A percentile compares a stretch with the other conserved stretches of the same genome.
phyloP scores from a whole-genome alignment of 2,329 filamentous ascomycete species.

The Metarhizium brunneum region DNA sequence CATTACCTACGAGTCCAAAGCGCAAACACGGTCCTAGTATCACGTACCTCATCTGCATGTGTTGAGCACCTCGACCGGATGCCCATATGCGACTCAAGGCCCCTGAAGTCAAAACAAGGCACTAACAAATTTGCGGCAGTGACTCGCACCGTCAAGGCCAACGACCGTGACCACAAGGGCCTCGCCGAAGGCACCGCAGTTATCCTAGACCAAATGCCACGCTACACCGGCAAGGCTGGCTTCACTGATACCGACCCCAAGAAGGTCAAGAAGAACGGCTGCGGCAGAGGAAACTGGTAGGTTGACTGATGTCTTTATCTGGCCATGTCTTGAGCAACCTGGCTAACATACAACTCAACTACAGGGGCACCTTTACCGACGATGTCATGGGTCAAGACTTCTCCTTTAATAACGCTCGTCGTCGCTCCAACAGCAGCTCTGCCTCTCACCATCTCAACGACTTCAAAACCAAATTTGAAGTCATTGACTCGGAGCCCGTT shows the following conservation, averaged over 20 bases:
- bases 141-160: slow-evolving; percentile 96
- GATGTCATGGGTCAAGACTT: slow-evolving; percentile 80
- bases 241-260: slow-evolving; percentile 75
- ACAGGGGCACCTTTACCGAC: slow-evolving; percentile 73
- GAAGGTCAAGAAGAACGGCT: slow-evolving; percentile 95
- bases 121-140: slow-evolving; percentile 42
- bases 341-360: background rate
- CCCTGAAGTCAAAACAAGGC: background rate
- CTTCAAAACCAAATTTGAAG: slow-evolving; percentile 96
- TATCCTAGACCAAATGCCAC: slow-evolving; percentile 67
- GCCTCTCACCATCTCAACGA: slow-evolving; percentile 60
- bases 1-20: too few species aligned
- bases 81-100: background rate
- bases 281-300: slow-evolving; percentile 90
- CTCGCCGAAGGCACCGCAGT: slow-evolving; percentile 64
- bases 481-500: slow-evolving; percentile 78
- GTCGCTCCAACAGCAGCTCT: slow-evolving; percentile 84
- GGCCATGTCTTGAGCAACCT: background rate
- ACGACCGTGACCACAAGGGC: slow-evolving; percentile 82
- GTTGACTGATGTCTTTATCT: slow-evolving; percentile 19
- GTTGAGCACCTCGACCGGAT: background rate
- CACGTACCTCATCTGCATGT: background rate
- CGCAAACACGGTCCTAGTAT: background rate
- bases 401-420: slow-evolving; percentile 75
- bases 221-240: slow-evolving; percentile 87